phyloP scores from a whole-genome alignment of 257 asterid species.

The Ballota nigra region DNA sequence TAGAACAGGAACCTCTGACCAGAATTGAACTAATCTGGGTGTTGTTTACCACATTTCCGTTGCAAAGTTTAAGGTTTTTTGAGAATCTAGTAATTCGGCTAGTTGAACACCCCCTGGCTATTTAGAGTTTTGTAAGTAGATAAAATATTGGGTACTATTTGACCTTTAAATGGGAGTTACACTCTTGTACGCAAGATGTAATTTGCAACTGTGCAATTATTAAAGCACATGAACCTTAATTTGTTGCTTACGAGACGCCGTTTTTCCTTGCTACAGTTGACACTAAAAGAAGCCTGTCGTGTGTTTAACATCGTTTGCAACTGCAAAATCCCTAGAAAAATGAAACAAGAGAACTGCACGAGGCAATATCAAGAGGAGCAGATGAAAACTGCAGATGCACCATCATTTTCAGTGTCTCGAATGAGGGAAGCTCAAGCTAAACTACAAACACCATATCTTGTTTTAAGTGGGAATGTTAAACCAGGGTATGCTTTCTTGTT shows the following conservation, averaged over 20 bases:
- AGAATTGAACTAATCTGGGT: not conserved
- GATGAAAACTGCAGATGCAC: slow-evolving; percentile 93
- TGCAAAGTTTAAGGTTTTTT: not conserved
- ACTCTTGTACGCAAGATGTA: too few species aligned
- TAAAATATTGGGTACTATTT: not conserved
- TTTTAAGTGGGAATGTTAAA: slow-evolving; percentile 78
- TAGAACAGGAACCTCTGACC: not conserved
- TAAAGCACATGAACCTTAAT: not conserved
- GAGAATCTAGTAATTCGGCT: not conserved
- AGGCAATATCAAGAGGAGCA: slow-evolving; percentile 87
- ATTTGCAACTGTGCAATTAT: too few species aligned
- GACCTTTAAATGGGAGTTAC: not conserved
- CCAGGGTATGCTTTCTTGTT: slow-evolving; percentile 71
- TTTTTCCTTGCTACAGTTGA: slow-evolving; percentile 53
- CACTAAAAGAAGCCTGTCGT: slow-evolving; percentile 94
- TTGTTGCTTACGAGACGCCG: slow-evolving; percentile 15
- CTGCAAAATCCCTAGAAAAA: slow-evolving; percentile 95
- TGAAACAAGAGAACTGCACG: slow-evolving; percentile 91
- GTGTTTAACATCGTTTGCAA: slow-evolving; percentile 84
- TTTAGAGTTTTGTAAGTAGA: too few species aligned
- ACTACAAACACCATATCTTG: slow-evolving; percentile 69
- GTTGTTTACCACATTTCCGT: not conserved
- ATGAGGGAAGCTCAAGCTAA: slow-evolving; percentile 91
- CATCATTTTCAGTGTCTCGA: slow-evolving; percentile 82
- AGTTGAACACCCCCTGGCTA: not conserved